Conservation (phyloP, 371 early-diverging fungal genomes). For the Mucor lusitanicus region DNA sequence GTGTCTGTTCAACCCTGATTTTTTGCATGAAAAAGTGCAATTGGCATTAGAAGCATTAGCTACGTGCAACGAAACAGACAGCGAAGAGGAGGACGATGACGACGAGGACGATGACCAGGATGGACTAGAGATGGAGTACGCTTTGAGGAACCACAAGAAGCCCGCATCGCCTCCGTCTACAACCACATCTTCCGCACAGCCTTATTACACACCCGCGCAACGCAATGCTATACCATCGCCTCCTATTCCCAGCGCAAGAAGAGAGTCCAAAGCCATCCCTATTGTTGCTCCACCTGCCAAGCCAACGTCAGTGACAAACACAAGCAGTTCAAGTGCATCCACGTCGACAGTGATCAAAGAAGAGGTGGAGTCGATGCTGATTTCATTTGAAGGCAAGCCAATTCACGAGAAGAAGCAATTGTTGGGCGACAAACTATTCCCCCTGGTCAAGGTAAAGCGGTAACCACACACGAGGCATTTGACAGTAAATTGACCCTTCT, state of each 20-base stretch:
- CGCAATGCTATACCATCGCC: slow-evolving; percentile 3
- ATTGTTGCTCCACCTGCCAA: slow-evolving; percentile 31
- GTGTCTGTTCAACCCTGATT: slow-evolving; percentile 54
- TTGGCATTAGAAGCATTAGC: slow-evolving; percentile 47
- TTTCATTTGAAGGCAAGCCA: slow-evolving; percentile 31
- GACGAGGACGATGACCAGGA: slow-evolving; percentile 1
- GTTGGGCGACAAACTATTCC: slow-evolving; percentile 44
- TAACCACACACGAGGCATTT: too few species aligned
- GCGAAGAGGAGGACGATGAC: slow-evolving; percentile 16
- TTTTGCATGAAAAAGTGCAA: slow-evolving; percentile 44
- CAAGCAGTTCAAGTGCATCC: neutral
- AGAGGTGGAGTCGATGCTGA: slow-evolving; percentile 14
- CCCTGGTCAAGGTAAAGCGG: slow-evolving; percentile 41
- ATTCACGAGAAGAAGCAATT: slow-evolving; percentile 40
- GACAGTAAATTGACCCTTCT: neutral
- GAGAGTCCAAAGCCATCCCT: slow-evolving; percentile 42
- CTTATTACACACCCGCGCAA: neutral
- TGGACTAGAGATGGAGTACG: slow-evolving; percentile 8
- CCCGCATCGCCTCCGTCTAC: slow-evolving; percentile 5
- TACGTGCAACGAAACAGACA: slow-evolving; percentile 34
- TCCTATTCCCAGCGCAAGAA: slow-evolving; percentile 2
- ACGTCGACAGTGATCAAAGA: neutral
- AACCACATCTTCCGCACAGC: neutral
- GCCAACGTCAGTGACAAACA: slow-evolving; percentile 3
- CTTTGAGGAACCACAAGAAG: slow-evolving; percentile 5